A percentile compares a stretch with the other conserved stretches of the same genome.
Evolutionary conservation across 805 yeast genomes (phyloP).

Genomic region (Teunomyces aglyptinius): DNA sequence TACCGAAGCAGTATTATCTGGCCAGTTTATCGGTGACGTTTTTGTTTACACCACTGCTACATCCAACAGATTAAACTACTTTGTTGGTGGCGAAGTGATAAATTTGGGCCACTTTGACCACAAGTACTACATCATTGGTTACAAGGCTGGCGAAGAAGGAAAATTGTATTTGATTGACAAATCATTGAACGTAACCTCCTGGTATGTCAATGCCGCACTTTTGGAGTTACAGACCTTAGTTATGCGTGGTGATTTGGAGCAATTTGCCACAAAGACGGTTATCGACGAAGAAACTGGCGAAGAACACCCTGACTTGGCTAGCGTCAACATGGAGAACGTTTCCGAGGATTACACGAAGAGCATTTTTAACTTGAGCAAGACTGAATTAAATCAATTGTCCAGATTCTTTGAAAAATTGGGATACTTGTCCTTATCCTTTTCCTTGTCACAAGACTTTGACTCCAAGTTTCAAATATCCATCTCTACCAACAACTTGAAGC

Average conservation of each 20-base stretch:
- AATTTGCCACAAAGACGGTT: slow-evolving; percentile 33
- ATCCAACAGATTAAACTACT: slow-evolving; percentile 80
- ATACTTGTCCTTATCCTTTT: slow-evolving; percentile 74
- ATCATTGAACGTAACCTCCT: slow-evolving; percentile 77
- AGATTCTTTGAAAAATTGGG: slow-evolving; percentile 95
- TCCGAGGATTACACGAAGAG: slow-evolving; percentile 47
- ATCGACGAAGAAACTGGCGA: slow-evolving; percentile 40
- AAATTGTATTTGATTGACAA: slow-evolving; percentile 89
- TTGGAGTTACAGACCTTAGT: slow-evolving; percentile 95
- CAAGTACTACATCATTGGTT: slow-evolving; percentile 82
- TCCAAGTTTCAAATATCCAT: slow-evolving; percentile 90
- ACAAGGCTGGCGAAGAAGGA: slow-evolving; percentile 79
- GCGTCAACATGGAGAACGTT: slow-evolving; percentile 54
- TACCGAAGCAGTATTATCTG: slow-evolving; percentile 75
- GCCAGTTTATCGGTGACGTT: slow-evolving; percentile 97
- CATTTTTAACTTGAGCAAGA: slow-evolving; percentile 59
- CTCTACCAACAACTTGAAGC: slow-evolving; percentile 63
- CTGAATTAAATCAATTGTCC: slow-evolving; percentile 74
- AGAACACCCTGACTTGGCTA: slow-evolving; percentile 35
- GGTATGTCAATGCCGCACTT: slow-evolving; percentile 78
- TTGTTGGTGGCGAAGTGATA: slow-evolving; percentile 91
- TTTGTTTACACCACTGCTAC: slow-evolving; percentile 85
- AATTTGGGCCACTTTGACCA: slow-evolving; percentile 92
- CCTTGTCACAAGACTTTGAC: slow-evolving; percentile 81
- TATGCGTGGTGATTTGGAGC: slow-evolving; percentile 89